Base-by-base conservation (phyloP, 805 yeast genomes). In the Candida bentonensis region DNA sequence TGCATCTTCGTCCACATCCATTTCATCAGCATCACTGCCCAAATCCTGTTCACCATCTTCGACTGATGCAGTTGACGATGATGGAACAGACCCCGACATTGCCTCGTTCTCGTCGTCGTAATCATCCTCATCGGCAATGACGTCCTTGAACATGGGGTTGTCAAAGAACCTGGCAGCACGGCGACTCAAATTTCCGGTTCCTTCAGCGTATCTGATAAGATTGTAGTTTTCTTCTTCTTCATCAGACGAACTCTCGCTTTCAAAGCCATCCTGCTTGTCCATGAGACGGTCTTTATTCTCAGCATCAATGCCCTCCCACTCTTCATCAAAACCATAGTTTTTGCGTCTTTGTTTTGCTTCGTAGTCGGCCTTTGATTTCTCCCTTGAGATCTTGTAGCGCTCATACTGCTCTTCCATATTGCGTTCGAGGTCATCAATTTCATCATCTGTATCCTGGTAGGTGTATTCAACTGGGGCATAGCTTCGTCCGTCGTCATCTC, bases 361-460 rank as follows among this genome's bases (percentile, higher is more conserved):
- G 50, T 64, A 70, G 49, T 69, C 73, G 17, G 79, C 72, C 46
- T 72, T 73, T 21, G 56, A 41, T 39, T 59, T 63, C 3, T 65
- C 60, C 44, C 57, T 60, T 41, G 57, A 55, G 42, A 59, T 62
- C 58, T 84, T 84, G 59, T 75, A 86, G 33, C 73, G 68, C 42
- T 68, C 65, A 58, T 88, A 88, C 95, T 87, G 84, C 47, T 69
- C 72, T 59, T 88, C 86, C 46, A 92, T 70, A 64, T 87, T 83
- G 7, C 74, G 77, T 56, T 88, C 99, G 47, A 92, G 71, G 9
- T 54, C 54, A 36, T 50, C 60, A 15, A 51, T 56, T 4, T 55
- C 59, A 4, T 52, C 58, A 15, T 50, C 57, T 20, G 59, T 60
- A 21, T 58, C 64, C n/a, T 55, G 56, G 41, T 62, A 62, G 39